These are phyloP conservation scores for Arthroderma sp. DNA, from an alignment of 2,329 filamentous ascomycete species.

Conservation along the genomic window DNA sequence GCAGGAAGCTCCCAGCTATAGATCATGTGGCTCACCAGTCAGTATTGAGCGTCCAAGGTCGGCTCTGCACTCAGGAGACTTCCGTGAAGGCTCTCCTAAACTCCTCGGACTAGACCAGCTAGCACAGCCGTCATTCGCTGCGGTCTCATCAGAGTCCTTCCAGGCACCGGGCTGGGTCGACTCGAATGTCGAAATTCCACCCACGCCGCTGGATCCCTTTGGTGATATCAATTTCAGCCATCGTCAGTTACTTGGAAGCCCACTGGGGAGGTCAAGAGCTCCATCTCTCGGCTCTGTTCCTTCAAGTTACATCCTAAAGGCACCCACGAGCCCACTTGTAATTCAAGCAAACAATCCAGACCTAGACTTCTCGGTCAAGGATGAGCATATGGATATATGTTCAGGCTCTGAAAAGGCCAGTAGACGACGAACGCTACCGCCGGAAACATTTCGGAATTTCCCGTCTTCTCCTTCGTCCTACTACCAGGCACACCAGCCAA, in stretches of 20 bases:
- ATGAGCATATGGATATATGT: constrained; percentile 42
- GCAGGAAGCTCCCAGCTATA: constrained; percentile 25
- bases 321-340: constrained; percentile 84
- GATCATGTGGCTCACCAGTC: constrained; percentile 21
- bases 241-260: neutral
- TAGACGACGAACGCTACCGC: constrained; percentile 61
- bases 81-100: constrained; percentile 36
- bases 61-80: constrained; percentile 52
- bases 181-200: neutral
- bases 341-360: constrained; percentile 80
- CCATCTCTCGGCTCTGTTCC: constrained; percentile 60
- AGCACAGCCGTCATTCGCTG: neutral
- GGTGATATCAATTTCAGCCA: neutral
- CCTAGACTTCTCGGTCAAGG: constrained; percentile 48
- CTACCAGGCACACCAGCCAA: constrained; percentile 67
- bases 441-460: constrained; percentile 44
- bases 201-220: neutral
- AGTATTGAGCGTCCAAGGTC: constrained; percentile 70
- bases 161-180: neutral
- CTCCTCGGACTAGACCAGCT: constrained; percentile 19
- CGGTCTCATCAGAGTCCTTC: neutral
- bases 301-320: constrained; percentile 69
- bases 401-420: constrained; percentile 38
- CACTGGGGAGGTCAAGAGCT: constrained; percentile 31
- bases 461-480: constrained; percentile 42